Evolutionary conservation across 2,329 filamentous ascomycete species (phyloP).

Genomic region (Lachnellula arida): DNA sequence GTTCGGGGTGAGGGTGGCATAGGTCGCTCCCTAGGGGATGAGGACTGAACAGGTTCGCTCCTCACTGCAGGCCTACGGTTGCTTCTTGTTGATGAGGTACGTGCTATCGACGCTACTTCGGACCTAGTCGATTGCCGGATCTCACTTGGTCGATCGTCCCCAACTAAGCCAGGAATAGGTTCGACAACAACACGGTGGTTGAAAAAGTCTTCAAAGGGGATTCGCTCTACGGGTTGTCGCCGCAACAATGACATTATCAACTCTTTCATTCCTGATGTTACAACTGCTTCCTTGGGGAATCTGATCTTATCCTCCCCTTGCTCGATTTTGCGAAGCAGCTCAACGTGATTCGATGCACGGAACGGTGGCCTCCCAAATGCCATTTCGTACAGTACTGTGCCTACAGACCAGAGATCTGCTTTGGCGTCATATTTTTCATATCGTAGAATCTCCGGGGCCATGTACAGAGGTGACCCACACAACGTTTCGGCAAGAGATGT

Average conservation of each 20-base stretch:
- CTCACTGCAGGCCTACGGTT: slow-evolving; percentile 14
- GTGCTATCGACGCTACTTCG: slow-evolving; percentile 16
- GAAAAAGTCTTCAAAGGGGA: slow-evolving; percentile 86
- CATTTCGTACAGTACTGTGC: slow-evolving; percentile 95
- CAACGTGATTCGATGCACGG: slow-evolving; percentile 88
- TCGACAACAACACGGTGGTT: slow-evolving; percentile 64
- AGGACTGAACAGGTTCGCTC: slow-evolving; percentile 20
- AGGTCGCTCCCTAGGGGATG: slow-evolving; percentile 23
- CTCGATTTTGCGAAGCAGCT: slow-evolving; percentile 88
- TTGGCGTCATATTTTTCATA: slow-evolving; percentile 98
- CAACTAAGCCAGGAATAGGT: slow-evolving; percentile 75
- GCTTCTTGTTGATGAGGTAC: slow-evolving; percentile 24
- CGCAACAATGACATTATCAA: slow-evolving; percentile 79
- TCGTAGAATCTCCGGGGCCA: slow-evolving; percentile 95
- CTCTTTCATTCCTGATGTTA: slow-evolving; percentile 72
- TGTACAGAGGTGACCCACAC: slow-evolving; percentile 94
- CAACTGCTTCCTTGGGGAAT: slow-evolving; percentile 68
- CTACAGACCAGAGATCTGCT: slow-evolving; percentile 95
- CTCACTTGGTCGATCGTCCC: slow-evolving; percentile 59
- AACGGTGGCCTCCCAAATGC: slow-evolving; percentile 86
- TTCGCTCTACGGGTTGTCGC: slow-evolving; percentile 76
- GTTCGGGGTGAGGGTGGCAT: slow-evolving; percentile 20
- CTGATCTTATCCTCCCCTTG: slow-evolving; percentile 78
- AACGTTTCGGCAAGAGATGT: slow-evolving; percentile 93
- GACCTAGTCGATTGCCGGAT: slow-evolving; percentile 13